Base-by-base conservation (phyloP, 441 rosid genomes). In the Erodium chrysanthum region DNA sequence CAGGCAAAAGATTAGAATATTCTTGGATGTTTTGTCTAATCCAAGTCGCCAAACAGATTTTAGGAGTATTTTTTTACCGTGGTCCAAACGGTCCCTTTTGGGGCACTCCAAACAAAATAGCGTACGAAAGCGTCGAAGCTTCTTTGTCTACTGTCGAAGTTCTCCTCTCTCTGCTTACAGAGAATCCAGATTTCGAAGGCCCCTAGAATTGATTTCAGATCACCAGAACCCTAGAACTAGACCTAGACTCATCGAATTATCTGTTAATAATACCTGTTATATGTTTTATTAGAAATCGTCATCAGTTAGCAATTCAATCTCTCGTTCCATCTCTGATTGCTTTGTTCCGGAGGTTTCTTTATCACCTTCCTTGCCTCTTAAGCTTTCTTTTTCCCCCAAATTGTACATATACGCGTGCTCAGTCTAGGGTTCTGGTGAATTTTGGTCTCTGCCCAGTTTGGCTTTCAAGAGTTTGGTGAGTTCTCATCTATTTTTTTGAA, bases 71-170 rank as follows among this genome's bases (percentile, higher is more conserved):
- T 52, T 17, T 17, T 6, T 20, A 17, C 59, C 59, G 59, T 52
- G 6, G 59, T 52, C 59, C 59, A 52, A 52, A 52, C 59, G 59
- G 59, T 17, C 59, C 59, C 20, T 52, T 52, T 52, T 7, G 59
- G n/a, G 17, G 59, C 9, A 5, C 29, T 25, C 29, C 2, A 25
- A 25, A 25, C 2, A 25, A 25, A 25, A 25, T 52, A 17, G 2
- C 59, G 21, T 1, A 17, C 59, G 22, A 52, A 17, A 52, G 59
- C 21, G 59, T 52, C 59, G n/a, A 15, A 7, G 59, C 22, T 20
- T 15, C 10, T 17, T 18, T 52, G 22, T 25, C 29, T 25, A 18
- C 59, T 52, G 8, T 52, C 59, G 21, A 52, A 52, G 59, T 7
- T 5, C 23, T 52, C 59, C 21, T 52, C 59, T 17, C 22, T 52